Base-by-base conservation (phyloP, 768 basidiomycete species). In the Amanita exitialis region DNA sequence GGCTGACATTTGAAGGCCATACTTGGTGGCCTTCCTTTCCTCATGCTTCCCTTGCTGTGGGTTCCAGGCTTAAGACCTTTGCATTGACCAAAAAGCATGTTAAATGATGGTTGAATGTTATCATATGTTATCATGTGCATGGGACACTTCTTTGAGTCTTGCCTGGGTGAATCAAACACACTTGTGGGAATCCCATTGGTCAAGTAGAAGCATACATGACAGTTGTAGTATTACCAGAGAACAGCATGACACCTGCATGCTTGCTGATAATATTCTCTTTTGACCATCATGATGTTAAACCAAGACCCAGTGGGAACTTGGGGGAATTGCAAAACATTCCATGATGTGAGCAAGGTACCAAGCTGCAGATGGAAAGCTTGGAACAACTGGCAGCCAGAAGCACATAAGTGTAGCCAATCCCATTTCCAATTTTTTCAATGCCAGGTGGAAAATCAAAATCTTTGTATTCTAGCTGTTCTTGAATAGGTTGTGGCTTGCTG, bases 381-480 rank as follows among this genome's bases (percentile, higher is more conserved):
- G 66, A 64, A n/a, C 54, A 54, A n/a, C 47, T 43, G 3, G 51
- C 44, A 21, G 47, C 46, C n/a, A 50, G 16, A 12, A 51, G 39
- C 20, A 43, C 20, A 41, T 44, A 51, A 13, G 50, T 74, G 57
- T 73, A 79, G 5, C 76, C 77, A 44, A 78, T 79, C 18, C 80
- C 76, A 28, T 68, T 70, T 18, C 76, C 76, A 36, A 75, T 71
- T 37, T 74, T 70, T 59, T 72, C 69, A 16, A 76, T 50, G 2
- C 74, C 75, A 37, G 61, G 58, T 0, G 79, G 79, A 13, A 80
- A 62, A 44, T 71, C 61, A 61, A 48, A 23, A 48, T 38, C 50
- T 58, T 61, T 52, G 54, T 51, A 25, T 45, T 49, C 43, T 15
- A 34, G 36, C 16, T 47, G 25, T 13, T 32, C 13, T 15, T 23